Evolutionary conservation across 1,139 yeast species (phyloP), one percentile per base, ranked within the genome.

Genomic region (Debaryomyces psychrophilus): DNA sequence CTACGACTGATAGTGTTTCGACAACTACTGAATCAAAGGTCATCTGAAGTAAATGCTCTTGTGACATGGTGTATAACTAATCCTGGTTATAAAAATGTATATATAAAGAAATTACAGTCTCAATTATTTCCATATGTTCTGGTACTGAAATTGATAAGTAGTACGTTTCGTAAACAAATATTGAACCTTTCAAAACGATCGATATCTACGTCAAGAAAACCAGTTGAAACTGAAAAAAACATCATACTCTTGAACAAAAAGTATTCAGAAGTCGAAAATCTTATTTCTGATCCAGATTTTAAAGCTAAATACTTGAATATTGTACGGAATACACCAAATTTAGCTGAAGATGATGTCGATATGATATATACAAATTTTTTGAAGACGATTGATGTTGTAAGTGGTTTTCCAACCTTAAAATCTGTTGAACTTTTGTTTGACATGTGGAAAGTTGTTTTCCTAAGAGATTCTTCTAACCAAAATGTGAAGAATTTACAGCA

Each of bases 381-480:
- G 44, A 52, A 52, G 26, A 41, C 58, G 9, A 43, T 62, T 9
- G 62, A 60, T 41, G 46, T 58, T 5, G 57, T 54, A 5, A 50
- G 53, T 39, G 62, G 61, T 8, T 58, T 54, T 38, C 53, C 58
- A 2, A 48, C 48, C 12, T 46, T 49, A 3, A 41, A 44, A 3
- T 44, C 56, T 2, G 44, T 62, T 18, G 51, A 50, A 2, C 48
- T 62, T 17, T 44, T 62, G 6, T 54, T 62, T 44, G 55, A 54
- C 15, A 53, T 63, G n/a, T 65, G 70, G 69, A 44, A 44, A 11
- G 38, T 44, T 8, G 48, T 54, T 3, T 53, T 54, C 33, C 38
- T 33, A 14, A 49, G 41, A 14, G 48, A 48, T 17, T n/a, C 37
- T 18, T 31, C 29, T n/a, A 37, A 27, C 25, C 15, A 12, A 3